Base-by-base conservation (phyloP, 1,284 basidiomycete genomes). In the Salmacisia buchloeana region DNA sequence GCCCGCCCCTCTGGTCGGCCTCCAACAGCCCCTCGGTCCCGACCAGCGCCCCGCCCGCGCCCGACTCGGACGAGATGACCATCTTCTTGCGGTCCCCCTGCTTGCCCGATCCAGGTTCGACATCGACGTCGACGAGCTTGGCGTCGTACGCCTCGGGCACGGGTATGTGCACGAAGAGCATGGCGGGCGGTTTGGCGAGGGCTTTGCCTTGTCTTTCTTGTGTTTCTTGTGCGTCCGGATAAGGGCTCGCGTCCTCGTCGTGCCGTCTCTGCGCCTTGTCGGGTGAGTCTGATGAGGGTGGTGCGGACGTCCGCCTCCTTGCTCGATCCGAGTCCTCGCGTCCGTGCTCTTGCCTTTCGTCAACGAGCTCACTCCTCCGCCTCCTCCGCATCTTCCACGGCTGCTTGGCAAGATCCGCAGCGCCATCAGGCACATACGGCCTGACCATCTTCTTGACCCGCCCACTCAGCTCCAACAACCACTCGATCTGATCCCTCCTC, bases 161-260 rank as follows among this genome's bases (percentile, higher is more conserved):
- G 2, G 78, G 78, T 39, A 80, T 80, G 59, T 80, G 78, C 64
- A 73, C 69, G 52, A 78, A 79, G 7, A 76, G 63, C 3, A 80
- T 45, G 4, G 69, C 70, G 0, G 72, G 68, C 2, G 77, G 73
- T 56, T 77, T 64, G 3, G 45, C 45, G 12, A 72, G 31, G 3
- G 46, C 35, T 23, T 46, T 60, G 0, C 41, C 43, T 31, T 61
- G 62, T 18, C 41, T 15, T 21, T 21, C 18, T 21, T 43, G 18
- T 18, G 4, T n/a, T 18, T 15, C 41, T n/a, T n/a, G n/a, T n/a
- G n/a, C n/a, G n/a, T n/a, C n/a, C n/a, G n/a, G n/a, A n/a, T n/a
- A n/a, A n/a, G n/a, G n/a, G n/a, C n/a, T n/a, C n/a, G n/a, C n/a
- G n/a, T n/a, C n/a, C n/a, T n/a, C n/a, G n/a, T n/a, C n/a, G n/a